Base-by-base conservation (phyloP, 176 grass and related monocot genomes). In the Cenchrus fungigraminus region DNA sequence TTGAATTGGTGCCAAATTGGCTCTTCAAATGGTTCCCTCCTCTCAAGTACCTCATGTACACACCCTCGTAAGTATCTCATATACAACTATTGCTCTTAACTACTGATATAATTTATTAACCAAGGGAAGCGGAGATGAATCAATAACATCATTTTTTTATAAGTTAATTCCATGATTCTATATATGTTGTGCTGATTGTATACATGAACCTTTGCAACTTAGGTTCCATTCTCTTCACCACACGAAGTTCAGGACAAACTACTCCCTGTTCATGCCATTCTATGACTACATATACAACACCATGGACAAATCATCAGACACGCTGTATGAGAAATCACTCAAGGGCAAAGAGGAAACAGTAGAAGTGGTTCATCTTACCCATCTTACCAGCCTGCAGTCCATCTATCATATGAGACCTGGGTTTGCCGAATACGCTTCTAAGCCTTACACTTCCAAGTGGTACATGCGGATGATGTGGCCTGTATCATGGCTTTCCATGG, bases 41-140 rank as follows among this genome's bases (percentile, higher is more conserved):
- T 74, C 95, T 98, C 67, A 98, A 98, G 83, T 95, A 95, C 66
- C 92, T 98, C 55, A 95, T 98, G 95, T 98, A 98, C 62, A 98
- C 95, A 4, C 94, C 94, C 74, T 97, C 91, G 91, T 97, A 90
- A 94, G 94, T 94, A 61, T 73, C 75, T 19, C 37, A 17, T 40
- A 40, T 51, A 80, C 22, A 25, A 6, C 17, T 54, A 6, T 13
- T 22, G 28, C 28, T 75, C 71, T 37, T 19, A 50, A 55, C 28
- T 9, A 55, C 4, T 34, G 6, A 32, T 29, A 74, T 74, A 8
- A 74, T 74, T 72, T 64, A 47, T 67, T 88, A 78, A 32, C 37
- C 11, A 57, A 79, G 4, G 64, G 19, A 53, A 76, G 13, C 55
- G 47, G 49, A 37, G 22, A 15, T 50, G 1, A 47, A 22, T 6